Conservation (phyloP, 2,329 filamentous ascomycete species). For the Kalmusia sp. region DNA sequence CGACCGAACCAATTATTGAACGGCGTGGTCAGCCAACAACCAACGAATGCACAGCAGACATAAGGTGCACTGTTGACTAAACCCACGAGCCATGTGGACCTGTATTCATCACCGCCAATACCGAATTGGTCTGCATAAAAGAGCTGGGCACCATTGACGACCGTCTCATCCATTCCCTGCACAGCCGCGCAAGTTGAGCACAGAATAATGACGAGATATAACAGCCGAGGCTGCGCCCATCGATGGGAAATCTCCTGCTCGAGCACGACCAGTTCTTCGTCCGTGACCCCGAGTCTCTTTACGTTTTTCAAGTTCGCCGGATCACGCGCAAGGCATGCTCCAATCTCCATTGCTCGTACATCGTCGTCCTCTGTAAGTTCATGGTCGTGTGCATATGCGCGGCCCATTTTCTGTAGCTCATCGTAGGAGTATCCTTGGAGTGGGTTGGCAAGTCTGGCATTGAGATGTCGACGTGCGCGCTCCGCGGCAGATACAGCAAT, state of each 20-base stretch:
- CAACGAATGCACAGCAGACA: conserved; percentile 71
- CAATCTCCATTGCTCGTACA: conserved; percentile 37
- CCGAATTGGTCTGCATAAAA: conserved; percentile 70
- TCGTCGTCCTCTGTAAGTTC: conserved; percentile 45
- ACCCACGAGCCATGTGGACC: conserved; percentile 66
- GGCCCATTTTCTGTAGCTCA: conserved; percentile 63
- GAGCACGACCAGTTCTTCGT: conserved; percentile 64
- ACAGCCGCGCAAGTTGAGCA: conserved; percentile 72
- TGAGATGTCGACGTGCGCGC: conserved; percentile 43
- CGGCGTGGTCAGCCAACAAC: conserved; percentile 77
- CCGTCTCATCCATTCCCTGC: conserved; percentile 74
- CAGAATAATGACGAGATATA: conserved; percentile 69
- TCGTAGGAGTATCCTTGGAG: conserved; percentile 57
- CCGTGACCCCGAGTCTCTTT: conserved; percentile 56
- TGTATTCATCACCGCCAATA: conserved; percentile 57
- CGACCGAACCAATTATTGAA: conserved; percentile 75
- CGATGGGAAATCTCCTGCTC: conserved; percentile 67
- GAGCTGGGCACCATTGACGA: conserved; percentile 61
- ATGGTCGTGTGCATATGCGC: conserved; percentile 64
- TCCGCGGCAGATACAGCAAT: conserved; percentile 46
- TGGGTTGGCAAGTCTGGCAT: conserved; percentile 62
- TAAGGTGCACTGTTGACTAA: conserved; percentile 69
- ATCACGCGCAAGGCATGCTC: conserved; percentile 35
- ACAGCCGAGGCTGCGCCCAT: conserved; percentile 69
- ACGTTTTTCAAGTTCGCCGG: conserved; percentile 22